A percentile compares a stretch with the other conserved stretches of the same genome.
These are phyloP conservation scores for Penicillium sp. DNA, from an alignment of 2,329 filamentous ascomycete genomes.

Conservation along the genomic window DNA sequence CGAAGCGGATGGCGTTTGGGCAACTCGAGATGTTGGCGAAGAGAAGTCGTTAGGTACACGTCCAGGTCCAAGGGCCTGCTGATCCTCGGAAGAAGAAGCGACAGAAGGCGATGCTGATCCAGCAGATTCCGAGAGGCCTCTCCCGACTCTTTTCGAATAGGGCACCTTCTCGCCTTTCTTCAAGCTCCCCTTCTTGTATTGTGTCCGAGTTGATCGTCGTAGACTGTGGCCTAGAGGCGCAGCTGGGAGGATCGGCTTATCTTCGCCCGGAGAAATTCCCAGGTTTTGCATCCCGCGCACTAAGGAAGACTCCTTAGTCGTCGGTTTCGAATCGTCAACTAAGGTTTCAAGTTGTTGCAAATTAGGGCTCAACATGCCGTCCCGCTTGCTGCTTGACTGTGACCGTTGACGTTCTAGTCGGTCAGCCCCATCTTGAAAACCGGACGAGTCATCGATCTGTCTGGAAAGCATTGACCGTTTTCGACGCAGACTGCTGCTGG, in stretches of 20 bases:
- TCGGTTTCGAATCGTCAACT: constrained; percentile 72
- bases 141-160: constrained; percentile 69
- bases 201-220: constrained; percentile 85
- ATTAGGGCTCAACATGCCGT: constrained; percentile 60
- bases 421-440: constrained; percentile 81
- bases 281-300: constrained; percentile 42
- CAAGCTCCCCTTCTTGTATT: constrained; percentile 84
- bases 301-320: constrained; percentile 62
- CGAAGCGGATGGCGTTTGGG: constrained; percentile 46
- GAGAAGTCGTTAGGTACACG: constrained; percentile 39
- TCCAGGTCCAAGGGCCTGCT: constrained; percentile 32
- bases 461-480: constrained; percentile 96
- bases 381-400: constrained; percentile 44
- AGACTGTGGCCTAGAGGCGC: constrained; percentile 72
- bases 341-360: constrained; percentile 71
- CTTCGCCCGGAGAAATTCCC: constrained; percentile 55
- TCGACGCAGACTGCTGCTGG: constrained; percentile 63
- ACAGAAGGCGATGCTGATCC: constrained; percentile 45
- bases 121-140: constrained; percentile 59
- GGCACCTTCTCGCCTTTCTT: constrained; percentile 73
- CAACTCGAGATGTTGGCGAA: constrained; percentile 31
- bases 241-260: constrained; percentile 81
- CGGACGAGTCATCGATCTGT: constrained; percentile 75
- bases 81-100: constrained; percentile 32
- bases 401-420: constrained; percentile 72